Conservation (phyloP, 2,329 filamentous ascomycete genomes). For the Zasmidium cellare region DNA sequence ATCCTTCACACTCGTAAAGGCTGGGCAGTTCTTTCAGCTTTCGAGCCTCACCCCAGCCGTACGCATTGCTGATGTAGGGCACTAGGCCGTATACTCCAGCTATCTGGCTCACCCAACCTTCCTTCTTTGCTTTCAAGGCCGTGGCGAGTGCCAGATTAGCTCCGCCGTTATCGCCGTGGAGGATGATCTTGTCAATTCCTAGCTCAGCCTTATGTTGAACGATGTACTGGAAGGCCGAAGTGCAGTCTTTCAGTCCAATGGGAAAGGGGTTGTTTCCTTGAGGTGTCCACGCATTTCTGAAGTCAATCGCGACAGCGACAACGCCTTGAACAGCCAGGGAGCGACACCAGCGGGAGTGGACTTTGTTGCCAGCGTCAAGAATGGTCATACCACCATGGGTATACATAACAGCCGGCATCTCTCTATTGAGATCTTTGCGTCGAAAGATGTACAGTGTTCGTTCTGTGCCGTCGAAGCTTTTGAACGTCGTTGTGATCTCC, state of each 20-base stretch:
- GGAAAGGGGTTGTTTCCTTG: constrained; percentile 30
- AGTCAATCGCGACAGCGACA: constrained; percentile 30
- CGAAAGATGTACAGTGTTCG: constrained; percentile 24
- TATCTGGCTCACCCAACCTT: constrained; percentile 30
- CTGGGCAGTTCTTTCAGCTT: constrained; percentile 29
- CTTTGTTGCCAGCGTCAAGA: constrained; percentile 20
- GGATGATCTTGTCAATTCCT: constrained; percentile 28
- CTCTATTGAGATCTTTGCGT: constrained; percentile 9
- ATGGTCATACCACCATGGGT: constrained; percentile 29
- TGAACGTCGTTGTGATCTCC: constrained; percentile 18
- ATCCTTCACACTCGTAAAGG: constrained; percentile 30
- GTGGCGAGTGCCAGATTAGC: constrained; percentile 32
- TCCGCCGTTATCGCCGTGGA: constrained; percentile 35
- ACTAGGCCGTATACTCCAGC: constrained; percentile 29
- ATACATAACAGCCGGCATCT: constrained; percentile 28
- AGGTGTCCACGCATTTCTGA: constrained; percentile 32
- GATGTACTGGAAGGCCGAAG: constrained; percentile 27
- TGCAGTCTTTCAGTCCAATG: constrained; percentile 32
- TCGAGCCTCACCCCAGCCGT: constrained; percentile 18
- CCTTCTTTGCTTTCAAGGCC: constrained; percentile 29
- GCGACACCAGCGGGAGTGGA: constrained; percentile 29
- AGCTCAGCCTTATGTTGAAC: constrained; percentile 22
- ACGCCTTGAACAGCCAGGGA: constrained; percentile 27
- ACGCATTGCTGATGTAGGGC: constrained; percentile 29
- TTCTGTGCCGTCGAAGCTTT: constrained; percentile 24